These are phyloP conservation scores for Apiospora koreana DNA, from an alignment of 2,329 filamentous ascomycete genomes.

Conservation along the genomic window DNA sequence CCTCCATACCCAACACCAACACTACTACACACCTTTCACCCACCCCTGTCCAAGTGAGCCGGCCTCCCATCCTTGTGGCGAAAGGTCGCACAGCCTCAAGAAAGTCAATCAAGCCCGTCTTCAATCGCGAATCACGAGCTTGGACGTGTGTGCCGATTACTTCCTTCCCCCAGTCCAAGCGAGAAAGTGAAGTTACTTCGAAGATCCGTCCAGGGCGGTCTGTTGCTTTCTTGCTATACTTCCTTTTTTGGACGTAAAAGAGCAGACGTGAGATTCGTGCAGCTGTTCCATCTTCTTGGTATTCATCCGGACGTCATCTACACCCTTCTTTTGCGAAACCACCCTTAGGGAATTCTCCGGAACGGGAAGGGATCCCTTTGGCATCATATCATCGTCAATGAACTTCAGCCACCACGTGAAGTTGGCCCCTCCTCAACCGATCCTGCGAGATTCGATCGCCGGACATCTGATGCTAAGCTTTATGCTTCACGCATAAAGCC, in stretches of 20 bases:
- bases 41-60: constrained; percentile 2
- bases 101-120: constrained; percentile 14
- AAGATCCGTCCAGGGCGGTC: background rate
- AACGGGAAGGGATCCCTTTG: background rate
- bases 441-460: constrained; percentile 1
- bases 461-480: background rate
- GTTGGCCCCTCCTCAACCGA: background rate
- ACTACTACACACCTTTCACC: background rate
- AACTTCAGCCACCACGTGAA: constrained; percentile 16
- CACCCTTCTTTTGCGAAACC: background rate
- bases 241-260: background rate
- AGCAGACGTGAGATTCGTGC: background rate
- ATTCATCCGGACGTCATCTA: background rate
- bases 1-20: background rate
- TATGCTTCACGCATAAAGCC: constrained; percentile 2
- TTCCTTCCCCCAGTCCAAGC: constrained; percentile 5
- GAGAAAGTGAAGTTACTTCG: background rate
- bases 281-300: background rate
- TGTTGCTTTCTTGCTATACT: constrained; percentile 1
- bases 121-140: constrained; percentile 17
- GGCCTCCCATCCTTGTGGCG: constrained; percentile 3
- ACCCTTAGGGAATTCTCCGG: background rate
- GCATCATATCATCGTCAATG: constrained; percentile 11
- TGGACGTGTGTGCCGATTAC: constrained; percentile 7
- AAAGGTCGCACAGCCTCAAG: constrained; percentile 17